Evolutionary conservation across 1,139 yeast genomes (phyloP).

Genomic region (Lodderomyces pseudojiufengensis): DNA sequence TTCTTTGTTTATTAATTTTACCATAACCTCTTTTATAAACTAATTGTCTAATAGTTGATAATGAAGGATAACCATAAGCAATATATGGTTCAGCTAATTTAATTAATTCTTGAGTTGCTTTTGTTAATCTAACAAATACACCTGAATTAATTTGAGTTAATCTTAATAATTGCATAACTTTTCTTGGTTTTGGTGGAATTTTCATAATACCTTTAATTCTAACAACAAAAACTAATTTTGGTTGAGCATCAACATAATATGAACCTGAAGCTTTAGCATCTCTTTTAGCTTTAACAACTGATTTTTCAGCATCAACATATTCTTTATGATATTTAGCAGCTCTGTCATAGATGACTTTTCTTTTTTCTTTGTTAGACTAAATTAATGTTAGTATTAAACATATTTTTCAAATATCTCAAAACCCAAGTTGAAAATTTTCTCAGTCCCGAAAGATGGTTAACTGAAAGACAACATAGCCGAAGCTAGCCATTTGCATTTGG

Average conservation of each 20-base stretch:
- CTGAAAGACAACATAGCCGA: constrained; percentile 87
- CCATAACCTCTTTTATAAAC: constrained; percentile 99
- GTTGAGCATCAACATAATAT: constrained; percentile 96
- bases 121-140: constrained; percentile 96
- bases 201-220: constrained; percentile 99
- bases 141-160: constrained; percentile 98
- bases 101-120: constrained; percentile 96
- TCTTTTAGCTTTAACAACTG: constrained; percentile 88
- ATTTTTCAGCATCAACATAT: constrained; percentile 93
- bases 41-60: constrained; percentile 93
- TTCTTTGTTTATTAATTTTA: constrained; percentile 98
- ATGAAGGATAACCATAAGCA: constrained; percentile 99
- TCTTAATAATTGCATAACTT: constrained; percentile 97
- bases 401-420: constrained; percentile 1
- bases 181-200: constrained; percentile 99
- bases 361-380: constrained; percentile 84
- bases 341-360: constrained; percentile 94
- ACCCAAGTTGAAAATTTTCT: constrained; percentile 26
- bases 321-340: constrained; percentile 98
- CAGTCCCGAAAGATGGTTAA: constrained; percentile 99
- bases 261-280: constrained; percentile 95
- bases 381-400: constrained; percentile 34
- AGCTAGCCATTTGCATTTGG: constrained; percentile 72
- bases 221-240: constrained; percentile 93
- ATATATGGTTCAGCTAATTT: constrained; percentile 98